Conservation (phyloP, 163 green algal species). For the Chlamydomonas reinhardtii region DNA sequence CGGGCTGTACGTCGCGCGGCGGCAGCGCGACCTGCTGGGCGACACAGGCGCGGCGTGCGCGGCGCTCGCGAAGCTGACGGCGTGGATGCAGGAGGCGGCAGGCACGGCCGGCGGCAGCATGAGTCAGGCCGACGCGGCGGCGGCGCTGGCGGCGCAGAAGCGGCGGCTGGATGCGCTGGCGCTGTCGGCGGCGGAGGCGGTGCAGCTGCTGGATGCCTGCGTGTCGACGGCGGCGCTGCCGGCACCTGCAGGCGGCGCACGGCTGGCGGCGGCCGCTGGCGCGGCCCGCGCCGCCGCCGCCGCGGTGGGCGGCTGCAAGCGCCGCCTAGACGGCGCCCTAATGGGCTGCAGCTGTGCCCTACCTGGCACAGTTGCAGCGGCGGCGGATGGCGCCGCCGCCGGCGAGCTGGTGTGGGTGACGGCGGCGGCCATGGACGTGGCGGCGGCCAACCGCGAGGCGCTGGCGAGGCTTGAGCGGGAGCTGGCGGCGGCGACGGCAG, state of each 20-base stretch:
- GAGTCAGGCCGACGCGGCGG: slow-evolving; percentile 27
- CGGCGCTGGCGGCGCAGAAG: slow-evolving; percentile 9
- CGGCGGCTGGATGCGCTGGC: slow-evolving; percentile 47
- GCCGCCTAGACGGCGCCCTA: slow-evolving; percentile 13
- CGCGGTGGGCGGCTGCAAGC: slow-evolving; percentile 7
- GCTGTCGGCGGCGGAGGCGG: slow-evolving; percentile 27
- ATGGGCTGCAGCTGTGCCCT: not conserved
- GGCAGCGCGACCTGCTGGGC: slow-evolving; percentile 71
- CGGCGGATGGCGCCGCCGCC: too few relatives aligned
- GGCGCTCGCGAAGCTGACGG: slow-evolving; percentile 76
- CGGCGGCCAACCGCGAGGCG: slow-evolving; percentile 23
- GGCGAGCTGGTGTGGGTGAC: slow-evolving; percentile 23
- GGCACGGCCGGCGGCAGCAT: not conserved
- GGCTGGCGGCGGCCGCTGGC: not conserved
- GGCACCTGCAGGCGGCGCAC: not conserved
- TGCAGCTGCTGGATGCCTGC: slow-evolving; percentile 48
- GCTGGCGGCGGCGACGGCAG: not conserved
- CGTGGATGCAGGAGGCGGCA: slow-evolving; percentile 66
- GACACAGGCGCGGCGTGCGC: slow-evolving; percentile 58
- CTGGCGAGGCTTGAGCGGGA: slow-evolving; percentile 9
- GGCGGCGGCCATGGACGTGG: not conserved
- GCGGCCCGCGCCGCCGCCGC: not conserved
- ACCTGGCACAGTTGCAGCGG: not conserved
- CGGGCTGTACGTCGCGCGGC: slow-evolving; percentile 77
- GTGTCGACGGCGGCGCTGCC: slow-evolving; percentile 9